phyloP scores from a whole-genome alignment of 2,329 filamentous ascomycete species.

The Aspergillus floridensis region DNA sequence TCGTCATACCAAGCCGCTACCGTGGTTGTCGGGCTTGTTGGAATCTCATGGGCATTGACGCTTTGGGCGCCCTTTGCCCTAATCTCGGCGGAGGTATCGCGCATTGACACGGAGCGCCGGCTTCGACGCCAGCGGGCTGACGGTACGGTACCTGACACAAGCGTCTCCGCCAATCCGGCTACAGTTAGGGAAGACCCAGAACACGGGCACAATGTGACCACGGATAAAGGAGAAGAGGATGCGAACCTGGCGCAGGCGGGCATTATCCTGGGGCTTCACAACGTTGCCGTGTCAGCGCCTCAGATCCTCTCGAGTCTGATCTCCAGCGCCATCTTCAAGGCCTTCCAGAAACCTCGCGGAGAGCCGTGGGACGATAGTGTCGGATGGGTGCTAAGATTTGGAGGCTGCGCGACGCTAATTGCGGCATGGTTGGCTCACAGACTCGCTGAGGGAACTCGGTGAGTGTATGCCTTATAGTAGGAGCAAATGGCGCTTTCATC shows the following conservation, averaged over 20 bases:
- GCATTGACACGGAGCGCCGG: conserved; percentile 67
- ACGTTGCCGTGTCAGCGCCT: conserved; percentile 87
- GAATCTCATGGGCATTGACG: conserved; percentile 88
- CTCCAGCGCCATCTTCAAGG: conserved; percentile 78
- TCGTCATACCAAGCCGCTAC: conserved; percentile 69
- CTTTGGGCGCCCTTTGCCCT: conserved; percentile 95
- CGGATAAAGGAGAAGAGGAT: conserved; percentile 31
- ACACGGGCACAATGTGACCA: conserved; percentile 24
- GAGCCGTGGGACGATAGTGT: conserved; percentile 82
- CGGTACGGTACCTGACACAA: conserved; percentile 27
- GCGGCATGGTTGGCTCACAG: conserved; percentile 70
- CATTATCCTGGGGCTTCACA: conserved; percentile 91
- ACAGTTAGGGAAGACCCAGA: conserved; percentile 22
- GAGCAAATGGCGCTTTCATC: not conserved
- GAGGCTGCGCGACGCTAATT: conserved; percentile 72
- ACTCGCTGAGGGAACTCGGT: conserved; percentile 59
- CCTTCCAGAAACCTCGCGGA: conserved; percentile 83
- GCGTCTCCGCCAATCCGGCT: not conserved
- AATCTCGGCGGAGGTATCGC: conserved; percentile 87
- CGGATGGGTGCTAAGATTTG: conserved; percentile 79
- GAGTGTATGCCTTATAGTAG: not conserved
- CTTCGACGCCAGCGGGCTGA: conserved; percentile 41
- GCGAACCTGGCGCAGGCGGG: conserved; percentile 73
- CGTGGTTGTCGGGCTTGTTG: conserved; percentile 73
- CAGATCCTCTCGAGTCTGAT: conserved; percentile 87